These are phyloP conservation scores for Drosera spatulata DNA, from an alignment of 179 eudicot genomes.

Conservation along the genomic window DNA sequence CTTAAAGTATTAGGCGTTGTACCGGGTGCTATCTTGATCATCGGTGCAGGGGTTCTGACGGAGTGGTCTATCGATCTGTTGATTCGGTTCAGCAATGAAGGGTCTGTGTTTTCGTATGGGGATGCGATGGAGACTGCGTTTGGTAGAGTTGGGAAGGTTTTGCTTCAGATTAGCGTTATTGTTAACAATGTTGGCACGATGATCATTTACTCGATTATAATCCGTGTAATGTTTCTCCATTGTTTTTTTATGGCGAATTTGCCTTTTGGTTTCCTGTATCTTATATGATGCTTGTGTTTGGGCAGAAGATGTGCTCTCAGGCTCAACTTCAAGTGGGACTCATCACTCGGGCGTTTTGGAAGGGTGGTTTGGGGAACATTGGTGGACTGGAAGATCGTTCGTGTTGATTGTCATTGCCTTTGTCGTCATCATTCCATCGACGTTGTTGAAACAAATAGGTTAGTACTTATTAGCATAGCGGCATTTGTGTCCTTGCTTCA, in stretches of 20 bases:
- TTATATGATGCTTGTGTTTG: too few species aligned
- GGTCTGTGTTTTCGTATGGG: conserved; percentile 23
- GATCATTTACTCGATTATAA: conserved; percentile 29
- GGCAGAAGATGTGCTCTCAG: conserved; percentile 29
- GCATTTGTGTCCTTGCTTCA: background rate
- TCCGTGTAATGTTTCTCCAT: conserved; percentile 14
- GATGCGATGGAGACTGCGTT: conserved; percentile 32
- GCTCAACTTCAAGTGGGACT: conserved; percentile 26
- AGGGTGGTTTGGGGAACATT: conserved; percentile 39
- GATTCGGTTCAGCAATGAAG: conserved; percentile 25
- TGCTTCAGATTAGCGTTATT: conserved; percentile 26
- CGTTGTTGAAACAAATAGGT: conserved; percentile 36
- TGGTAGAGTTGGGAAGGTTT: conserved; percentile 26
- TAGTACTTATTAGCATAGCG: conserved; percentile 7
- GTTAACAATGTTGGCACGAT: conserved; percentile 24
- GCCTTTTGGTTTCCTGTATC: too few species aligned
- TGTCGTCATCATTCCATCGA: conserved; percentile 20
- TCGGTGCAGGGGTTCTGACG: conserved; percentile 24
- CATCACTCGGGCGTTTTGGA: conserved; percentile 32
- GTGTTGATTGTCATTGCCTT: conserved; percentile 23
- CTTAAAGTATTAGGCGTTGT: conserved; percentile 32
- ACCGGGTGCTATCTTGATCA: conserved; percentile 25
- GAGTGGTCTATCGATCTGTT: conserved; percentile 29
- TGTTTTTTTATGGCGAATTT: conserved; percentile 3
- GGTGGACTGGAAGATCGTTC: conserved; percentile 34